These are phyloP conservation scores for Leishmania mexicana DNA, from an alignment of 208 protist genomes.

Conservation along the genomic window DNA sequence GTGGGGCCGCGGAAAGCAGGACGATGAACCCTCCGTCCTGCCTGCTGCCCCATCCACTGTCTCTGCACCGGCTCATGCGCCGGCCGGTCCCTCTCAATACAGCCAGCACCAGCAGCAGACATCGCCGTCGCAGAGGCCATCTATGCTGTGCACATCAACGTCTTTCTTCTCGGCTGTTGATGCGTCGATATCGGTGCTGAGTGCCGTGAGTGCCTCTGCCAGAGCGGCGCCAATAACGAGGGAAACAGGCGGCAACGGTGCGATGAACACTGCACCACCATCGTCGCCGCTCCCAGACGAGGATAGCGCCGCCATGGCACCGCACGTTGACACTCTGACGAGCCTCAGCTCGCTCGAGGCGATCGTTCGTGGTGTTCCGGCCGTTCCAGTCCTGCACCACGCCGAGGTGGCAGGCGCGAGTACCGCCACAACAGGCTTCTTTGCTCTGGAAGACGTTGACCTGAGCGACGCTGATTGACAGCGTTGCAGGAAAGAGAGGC, in stretches of 20 bases:
- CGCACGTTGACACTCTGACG: not conserved
- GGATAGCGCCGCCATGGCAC: not conserved
- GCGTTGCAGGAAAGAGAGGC: no score
- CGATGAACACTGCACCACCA: not conserved
- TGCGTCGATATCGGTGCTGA: not conserved
- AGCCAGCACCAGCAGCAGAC: not conserved
- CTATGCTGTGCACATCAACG: not conserved
- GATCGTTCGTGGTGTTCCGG: not conserved
- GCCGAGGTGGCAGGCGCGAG: not conserved
- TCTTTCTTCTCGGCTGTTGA: not conserved
- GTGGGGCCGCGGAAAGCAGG: conserved; percentile 1
- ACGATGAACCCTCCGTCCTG: not conserved
- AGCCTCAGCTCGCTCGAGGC: not conserved
- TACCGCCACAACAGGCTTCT: conserved; percentile 14
- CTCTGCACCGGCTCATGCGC: not conserved
- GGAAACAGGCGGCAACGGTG: not conserved
- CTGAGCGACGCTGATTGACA: conserved; percentile 24
- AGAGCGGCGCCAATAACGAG: not conserved
- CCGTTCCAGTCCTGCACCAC: not conserved
- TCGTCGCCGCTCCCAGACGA: not conserved
- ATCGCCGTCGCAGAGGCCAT: not conserved
- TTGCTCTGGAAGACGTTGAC: conserved; percentile 21
- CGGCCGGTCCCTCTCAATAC: not conserved
- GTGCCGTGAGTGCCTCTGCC: not conserved
- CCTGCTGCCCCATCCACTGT: not conserved